Evolutionary conservation across 371 early-diverging fungal genomes (phyloP), one percentile per base, ranked within the genome.

Genomic region (Lichtheimia ramosa): DNA sequence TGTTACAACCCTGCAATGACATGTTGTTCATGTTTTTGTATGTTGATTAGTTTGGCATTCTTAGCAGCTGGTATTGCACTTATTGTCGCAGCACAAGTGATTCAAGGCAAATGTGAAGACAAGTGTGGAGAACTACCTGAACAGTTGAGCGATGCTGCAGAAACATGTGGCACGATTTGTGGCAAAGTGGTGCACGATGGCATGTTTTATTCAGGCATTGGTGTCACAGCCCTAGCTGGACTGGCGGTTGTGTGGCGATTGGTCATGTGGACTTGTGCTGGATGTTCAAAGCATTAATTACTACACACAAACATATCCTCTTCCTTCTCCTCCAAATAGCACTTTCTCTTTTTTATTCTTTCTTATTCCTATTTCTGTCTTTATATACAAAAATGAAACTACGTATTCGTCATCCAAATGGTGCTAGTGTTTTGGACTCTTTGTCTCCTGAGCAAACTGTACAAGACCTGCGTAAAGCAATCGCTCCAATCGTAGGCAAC

Each of bases 171-270:
- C 24, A 61, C 68, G n/a, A 60, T 68, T 48, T 68, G 68, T 60
- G 61, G 54, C 51, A 68, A 68, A 27, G 61, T 63, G 13, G 63
- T 68, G 15, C 68, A 68, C 43, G 68, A 68, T 53, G 68, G 48
- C 24, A 16, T 71, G 46, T 61, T 67, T 43, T 71, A 67, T 49
- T 58, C 61, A 34, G 71, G 71, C 28, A 65, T 68, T 40, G 71
- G 56, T 24, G 61, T 71, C 21, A 53, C 71, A 3, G 64, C 61
- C 5, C 57, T 71, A 24, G 64, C 68, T 8, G 71, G 63, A 12
- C 54, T 71, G 20, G 60, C 57, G 23, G 61, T 65, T 3, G 27
- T 71, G 13, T 71, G 71, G 71, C 58, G 65, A 40, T 48, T 64
- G 6, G 16, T 67, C 13, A 61, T 61, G 61, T 70, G 70, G 58